Evolutionary conservation across 2,329 filamentous ascomycete genomes (phyloP).

Genomic region (Colletotrichum spaethianum): DNA sequence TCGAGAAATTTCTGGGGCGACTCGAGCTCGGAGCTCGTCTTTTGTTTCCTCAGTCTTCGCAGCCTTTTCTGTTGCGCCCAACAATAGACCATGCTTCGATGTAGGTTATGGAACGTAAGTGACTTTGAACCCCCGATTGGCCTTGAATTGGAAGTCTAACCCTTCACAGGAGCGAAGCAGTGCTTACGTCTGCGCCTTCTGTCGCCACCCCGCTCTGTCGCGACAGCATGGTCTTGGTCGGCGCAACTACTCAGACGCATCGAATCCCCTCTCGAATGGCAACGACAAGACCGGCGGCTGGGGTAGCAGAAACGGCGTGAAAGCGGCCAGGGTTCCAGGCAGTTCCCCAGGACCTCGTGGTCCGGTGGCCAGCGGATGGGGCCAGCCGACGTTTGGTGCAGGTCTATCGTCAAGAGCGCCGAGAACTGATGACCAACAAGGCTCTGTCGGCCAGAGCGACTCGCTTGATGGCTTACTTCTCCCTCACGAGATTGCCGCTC

Average conservation of each 20-base stretch:
- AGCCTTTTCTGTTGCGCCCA: conserved; percentile 33
- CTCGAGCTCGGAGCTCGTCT: background rate
- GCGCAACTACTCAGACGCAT: conserved; percentile 38
- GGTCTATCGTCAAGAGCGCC: background rate
- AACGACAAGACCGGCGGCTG: background rate
- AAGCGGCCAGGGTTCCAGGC: background rate
- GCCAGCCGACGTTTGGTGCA: conserved; percentile 22
- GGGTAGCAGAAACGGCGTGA: background rate
- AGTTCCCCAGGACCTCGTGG: conserved; percentile 6
- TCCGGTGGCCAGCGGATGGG: conserved; percentile 30
- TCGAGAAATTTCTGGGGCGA: conserved; percentile 29
- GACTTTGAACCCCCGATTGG: background rate
- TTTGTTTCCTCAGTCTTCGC: conserved; percentile 17
- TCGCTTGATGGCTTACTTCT: conserved; percentile 47
- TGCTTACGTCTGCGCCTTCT: conserved; percentile 59
- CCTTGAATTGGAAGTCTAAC: background rate
- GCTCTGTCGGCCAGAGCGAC: background rate
- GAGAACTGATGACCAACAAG: background rate
- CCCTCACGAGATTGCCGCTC: conserved; percentile 56
- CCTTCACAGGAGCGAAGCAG: conserved; percentile 52
- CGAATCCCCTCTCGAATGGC: conserved; percentile 10
- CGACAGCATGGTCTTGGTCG: conserved; percentile 19
- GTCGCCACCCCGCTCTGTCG: conserved; percentile 47
- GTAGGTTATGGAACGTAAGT: conserved; percentile 57
- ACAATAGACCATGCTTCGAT: conserved; percentile 57